A percentile compares a stretch with the other conserved stretches of the same genome.
These are phyloP conservation scores for Gnetum montanum DNA, from an alignment of 75 land plant genomes.

Conservation along the genomic window DNA sequence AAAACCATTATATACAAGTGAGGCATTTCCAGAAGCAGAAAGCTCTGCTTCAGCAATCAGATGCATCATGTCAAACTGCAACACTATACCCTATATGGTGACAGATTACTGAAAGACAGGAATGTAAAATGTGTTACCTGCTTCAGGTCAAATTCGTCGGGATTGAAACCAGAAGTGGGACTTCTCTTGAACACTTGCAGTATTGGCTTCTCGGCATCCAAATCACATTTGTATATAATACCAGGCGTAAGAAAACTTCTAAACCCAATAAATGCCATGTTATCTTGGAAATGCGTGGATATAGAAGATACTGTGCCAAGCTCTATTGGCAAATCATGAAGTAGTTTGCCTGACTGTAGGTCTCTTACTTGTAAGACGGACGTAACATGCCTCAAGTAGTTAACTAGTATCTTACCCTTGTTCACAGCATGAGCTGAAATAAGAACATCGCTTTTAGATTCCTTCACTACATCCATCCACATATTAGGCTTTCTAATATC, in stretches of 20 bases:
- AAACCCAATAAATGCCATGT: constrained; percentile 24
- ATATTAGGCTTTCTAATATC: constrained; percentile 45
- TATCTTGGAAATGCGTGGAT: constrained; percentile 8
- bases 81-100: too few relatives aligned
- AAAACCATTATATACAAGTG: too few relatives aligned
- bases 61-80: not conserved
- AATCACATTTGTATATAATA: constrained; percentile 12
- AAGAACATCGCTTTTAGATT: constrained; percentile 67
- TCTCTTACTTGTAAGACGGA: constrained; percentile 14
- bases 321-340: constrained; percentile 15
- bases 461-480: constrained; percentile 68
- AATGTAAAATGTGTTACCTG: constrained; percentile 2
- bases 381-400: constrained; percentile 42
- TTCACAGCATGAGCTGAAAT: constrained; percentile 59
- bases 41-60: too few relatives aligned
- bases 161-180: constrained; percentile 46
- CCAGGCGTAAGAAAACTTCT: constrained; percentile 24
- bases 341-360: constrained; percentile 9
- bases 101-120: not conserved
- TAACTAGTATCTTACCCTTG: constrained; percentile 39
- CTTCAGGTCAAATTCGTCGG: constrained; percentile 22
- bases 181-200: constrained; percentile 8
- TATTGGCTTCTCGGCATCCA: constrained; percentile 5
- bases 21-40: too few relatives aligned
- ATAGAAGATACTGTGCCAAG: constrained; percentile 16